phyloP scores from a whole-genome alignment of 306 rosid genomes.

The Acacia confusa region DNA sequence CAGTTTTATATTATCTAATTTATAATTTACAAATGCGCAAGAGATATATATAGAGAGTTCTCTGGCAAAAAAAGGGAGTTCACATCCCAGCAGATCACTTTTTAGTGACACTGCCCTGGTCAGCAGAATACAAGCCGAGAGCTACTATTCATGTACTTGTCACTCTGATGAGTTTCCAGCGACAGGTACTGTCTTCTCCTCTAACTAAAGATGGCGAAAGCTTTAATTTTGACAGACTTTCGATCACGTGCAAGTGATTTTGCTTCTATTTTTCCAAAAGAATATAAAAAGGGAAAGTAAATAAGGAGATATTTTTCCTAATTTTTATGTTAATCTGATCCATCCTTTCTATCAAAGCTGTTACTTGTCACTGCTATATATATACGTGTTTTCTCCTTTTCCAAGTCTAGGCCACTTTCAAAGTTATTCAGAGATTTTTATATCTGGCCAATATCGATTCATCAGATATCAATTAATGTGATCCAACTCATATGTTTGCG shows the following conservation, averaged over 20 bases:
- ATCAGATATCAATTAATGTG: not conserved
- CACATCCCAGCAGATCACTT: not conserved
- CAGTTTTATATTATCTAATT: too few species aligned
- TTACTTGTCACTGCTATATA: not conserved
- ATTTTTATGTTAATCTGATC: not conserved
- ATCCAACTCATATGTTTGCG: not conserved
- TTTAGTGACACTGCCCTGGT: not conserved
- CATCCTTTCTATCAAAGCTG: not conserved
- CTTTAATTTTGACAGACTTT: not conserved
- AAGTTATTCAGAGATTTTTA: not conserved
- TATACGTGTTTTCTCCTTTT: not conserved
- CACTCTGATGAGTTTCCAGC: not conserved
- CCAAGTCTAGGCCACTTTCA: not conserved
- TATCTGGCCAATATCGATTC: not conserved
- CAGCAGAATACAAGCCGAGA: not conserved
- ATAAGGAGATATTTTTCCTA: not conserved
- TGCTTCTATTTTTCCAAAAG: not conserved
- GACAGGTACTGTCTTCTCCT: not conserved
- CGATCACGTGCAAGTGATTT: not conserved
- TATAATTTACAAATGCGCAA: not conserved
- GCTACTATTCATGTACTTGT: not conserved
- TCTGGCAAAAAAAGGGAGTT: not conserved
- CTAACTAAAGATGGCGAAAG: not conserved
- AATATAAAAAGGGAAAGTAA: not conserved
- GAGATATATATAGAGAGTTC: too few species aligned